Conservation (phyloP, 164 flowering plant species). For the Paratinospora sagittata region DNA sequence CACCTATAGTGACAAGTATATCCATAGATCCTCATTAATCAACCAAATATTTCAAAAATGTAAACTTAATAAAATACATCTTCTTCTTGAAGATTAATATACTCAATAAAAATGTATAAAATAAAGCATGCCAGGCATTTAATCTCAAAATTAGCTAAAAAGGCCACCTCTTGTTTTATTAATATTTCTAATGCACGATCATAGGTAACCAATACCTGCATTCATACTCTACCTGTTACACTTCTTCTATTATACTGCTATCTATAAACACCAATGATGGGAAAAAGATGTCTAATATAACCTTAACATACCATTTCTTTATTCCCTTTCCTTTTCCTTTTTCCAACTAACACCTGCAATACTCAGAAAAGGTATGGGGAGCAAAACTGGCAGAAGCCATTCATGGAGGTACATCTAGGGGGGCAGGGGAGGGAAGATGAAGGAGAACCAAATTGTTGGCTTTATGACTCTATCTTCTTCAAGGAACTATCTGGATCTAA, state of each 20-base stretch:
- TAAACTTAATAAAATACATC: conserved; percentile 1
- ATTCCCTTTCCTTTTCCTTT: background rate
- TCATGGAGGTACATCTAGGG: background rate
- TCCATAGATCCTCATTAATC: background rate
- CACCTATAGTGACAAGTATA: conserved; percentile 43
- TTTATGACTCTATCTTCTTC: background rate
- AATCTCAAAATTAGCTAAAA: background rate
- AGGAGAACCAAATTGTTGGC: background rate
- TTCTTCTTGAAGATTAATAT: background rate
- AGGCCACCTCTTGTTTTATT: background rate
- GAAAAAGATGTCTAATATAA: background rate
- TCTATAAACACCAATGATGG: background rate
- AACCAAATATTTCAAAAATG: background rate
- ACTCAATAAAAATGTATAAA: background rate
- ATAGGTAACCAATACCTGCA: background rate
- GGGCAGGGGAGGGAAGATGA: background rate
- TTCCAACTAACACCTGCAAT: background rate
- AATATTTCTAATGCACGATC: background rate
- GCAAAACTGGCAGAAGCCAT: background rate
- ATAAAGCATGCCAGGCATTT: background rate
- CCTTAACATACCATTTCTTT: background rate
- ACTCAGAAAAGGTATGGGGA: background rate
- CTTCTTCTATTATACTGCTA: background rate
- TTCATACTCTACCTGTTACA: background rate
- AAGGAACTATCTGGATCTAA: background rate